These are phyloP conservation scores for Coniochaeta pulveracea DNA, from an alignment of 2,329 filamentous ascomycete genomes.

Conservation along the genomic window DNA sequence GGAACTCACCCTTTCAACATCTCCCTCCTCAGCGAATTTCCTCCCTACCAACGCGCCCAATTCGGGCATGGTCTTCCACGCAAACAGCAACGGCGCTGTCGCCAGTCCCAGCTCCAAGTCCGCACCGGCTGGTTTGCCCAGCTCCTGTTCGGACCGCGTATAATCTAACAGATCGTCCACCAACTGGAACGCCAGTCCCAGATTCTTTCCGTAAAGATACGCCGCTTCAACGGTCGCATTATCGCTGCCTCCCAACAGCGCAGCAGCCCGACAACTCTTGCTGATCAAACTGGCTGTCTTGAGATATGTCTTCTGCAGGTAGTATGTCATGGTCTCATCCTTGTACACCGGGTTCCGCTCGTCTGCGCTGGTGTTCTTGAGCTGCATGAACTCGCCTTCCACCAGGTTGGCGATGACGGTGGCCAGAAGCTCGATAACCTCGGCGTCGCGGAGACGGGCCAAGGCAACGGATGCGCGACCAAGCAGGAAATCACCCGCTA, in stretches of 20 bases:
- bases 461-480: conserved; percentile 89
- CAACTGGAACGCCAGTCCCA: conserved; percentile 91
- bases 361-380: conserved; percentile 89
- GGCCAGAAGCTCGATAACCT: conserved; percentile 87
- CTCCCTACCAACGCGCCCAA: conserved; percentile 81
- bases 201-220: conserved; percentile 84
- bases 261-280: conserved; percentile 86
- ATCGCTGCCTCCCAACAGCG: conserved; percentile 68
- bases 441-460: conserved; percentile 78
- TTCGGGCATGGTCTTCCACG: conserved; percentile 82
- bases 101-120: conserved; percentile 89
- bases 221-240: conserved; percentile 77
- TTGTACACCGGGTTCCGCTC: conserved; percentile 77
- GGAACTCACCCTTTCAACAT: conserved; percentile 70
- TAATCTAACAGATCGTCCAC: conserved; percentile 98
- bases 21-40: conserved; percentile 76
- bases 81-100: conserved; percentile 87
- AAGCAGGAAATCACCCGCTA: conserved; percentile 93
- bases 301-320: conserved; percentile 95
- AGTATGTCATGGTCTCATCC: conserved; percentile 83
- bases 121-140: conserved; percentile 91
- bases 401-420: conserved; percentile 97
- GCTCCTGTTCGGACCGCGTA: conserved; percentile 69
- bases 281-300: conserved; percentile 94
- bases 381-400: conserved; percentile 98